These are phyloP conservation scores for Debaryomycetaceae sp. DNA, from an alignment of 1,139 yeast species.

Conservation along the genomic window DNA sequence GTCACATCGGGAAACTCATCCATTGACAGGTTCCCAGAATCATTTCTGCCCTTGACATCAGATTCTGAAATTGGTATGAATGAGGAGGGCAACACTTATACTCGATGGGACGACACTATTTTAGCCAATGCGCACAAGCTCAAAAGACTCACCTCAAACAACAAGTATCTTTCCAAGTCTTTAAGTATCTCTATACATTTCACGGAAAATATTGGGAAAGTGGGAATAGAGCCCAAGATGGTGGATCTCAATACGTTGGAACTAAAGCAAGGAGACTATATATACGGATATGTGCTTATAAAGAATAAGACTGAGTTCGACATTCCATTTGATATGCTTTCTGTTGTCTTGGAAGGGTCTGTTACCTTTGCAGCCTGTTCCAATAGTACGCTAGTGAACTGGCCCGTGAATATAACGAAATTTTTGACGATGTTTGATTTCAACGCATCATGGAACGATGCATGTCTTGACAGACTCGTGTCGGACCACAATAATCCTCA, in stretches of 20 bases:
- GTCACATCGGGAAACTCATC: conserved; percentile 1
- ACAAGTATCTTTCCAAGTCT: conserved; percentile 24
- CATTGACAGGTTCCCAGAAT: background rate
- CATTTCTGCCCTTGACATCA: background rate
- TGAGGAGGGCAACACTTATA: conserved; percentile 2
- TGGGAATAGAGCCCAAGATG: conserved; percentile 23
- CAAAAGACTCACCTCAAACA: conserved; percentile 29
- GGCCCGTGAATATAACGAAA: conserved; percentile 17
- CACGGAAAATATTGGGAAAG: conserved; percentile 33
- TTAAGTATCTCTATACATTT: conserved; percentile 28
- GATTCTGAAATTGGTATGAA: conserved; percentile 9
- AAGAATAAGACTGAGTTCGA: conserved; percentile 22
- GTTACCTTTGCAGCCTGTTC: conserved; percentile 19
- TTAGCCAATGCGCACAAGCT: conserved; percentile 37
- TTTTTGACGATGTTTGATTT: conserved; percentile 46
- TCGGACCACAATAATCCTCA: conserved; percentile 20
- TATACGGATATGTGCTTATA: conserved; percentile 36
- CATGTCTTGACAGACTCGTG: conserved; percentile 28
- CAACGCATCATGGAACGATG: conserved; percentile 36
- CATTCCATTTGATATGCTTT: conserved; percentile 41
- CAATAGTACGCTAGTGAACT: conserved; percentile 8
- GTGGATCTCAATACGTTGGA: conserved; percentile 35
- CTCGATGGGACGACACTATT: conserved; percentile 34
- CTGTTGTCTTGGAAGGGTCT: conserved; percentile 39
- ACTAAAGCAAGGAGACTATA: conserved; percentile 38